These are phyloP conservation scores for Neotropicomus parvogracilis DNA, from an alignment of 1,284 basidiomycete genomes.

Conservation along the genomic window DNA sequence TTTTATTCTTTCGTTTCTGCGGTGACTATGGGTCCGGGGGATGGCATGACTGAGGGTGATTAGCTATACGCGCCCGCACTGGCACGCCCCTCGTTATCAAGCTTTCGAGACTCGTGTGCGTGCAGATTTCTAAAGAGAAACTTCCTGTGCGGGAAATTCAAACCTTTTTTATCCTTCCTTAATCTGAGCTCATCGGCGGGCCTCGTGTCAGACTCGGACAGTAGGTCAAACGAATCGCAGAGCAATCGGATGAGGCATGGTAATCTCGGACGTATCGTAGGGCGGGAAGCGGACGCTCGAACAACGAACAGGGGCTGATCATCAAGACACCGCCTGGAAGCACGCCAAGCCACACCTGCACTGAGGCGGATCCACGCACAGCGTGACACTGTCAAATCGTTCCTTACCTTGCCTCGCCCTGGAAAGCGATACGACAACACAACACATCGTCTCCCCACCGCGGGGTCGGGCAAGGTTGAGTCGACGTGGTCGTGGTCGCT, in stretches of 20 bases:
- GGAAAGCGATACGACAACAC: background rate
- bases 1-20: background rate
- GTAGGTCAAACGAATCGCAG: no score
- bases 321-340: background rate
- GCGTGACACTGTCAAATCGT: background rate
- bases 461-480: conserved; percentile 1
- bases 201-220: no score
- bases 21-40: conserved; percentile 18
- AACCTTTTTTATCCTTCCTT: no score
- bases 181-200: no score
- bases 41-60: conserved; percentile 18
- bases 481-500: conserved; percentile 1
- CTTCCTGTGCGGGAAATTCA: no score
- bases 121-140: background rate
- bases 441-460: background rate
- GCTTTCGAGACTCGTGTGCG: background rate
- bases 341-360: background rate
- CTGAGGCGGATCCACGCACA: background rate
- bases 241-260: no score
- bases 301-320: background rate
- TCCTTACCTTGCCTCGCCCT: background rate
- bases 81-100: background rate
- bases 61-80: conserved; percentile 26
- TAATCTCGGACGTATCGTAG: no score
- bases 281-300: no score